Conservation (phyloP, 169 alveolate species). For the Plasmodium berghei region DNA sequence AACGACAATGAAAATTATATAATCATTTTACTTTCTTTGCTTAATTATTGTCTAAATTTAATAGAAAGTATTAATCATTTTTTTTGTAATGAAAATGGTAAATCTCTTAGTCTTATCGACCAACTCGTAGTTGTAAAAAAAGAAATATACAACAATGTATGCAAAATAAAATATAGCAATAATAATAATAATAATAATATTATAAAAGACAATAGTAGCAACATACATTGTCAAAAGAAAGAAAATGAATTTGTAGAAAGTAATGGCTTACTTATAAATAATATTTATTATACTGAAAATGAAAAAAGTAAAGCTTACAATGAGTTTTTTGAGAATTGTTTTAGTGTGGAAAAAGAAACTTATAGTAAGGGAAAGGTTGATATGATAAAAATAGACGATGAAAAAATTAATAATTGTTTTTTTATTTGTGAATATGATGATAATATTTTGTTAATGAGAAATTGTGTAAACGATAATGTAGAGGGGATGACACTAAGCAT, state of each 20-base stretch:
- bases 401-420: constrained; percentile 4
- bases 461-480: not conserved
- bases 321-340: constrained; percentile 10
- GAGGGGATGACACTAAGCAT: not conserved
- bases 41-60: constrained; percentile 16
- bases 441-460: constrained; percentile 20
- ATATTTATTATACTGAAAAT: constrained; percentile 2
- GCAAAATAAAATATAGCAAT: not conserved
- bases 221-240: not conserved
- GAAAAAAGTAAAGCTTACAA: not conserved
- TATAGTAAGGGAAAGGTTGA: not conserved
- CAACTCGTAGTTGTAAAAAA: constrained; percentile 20
- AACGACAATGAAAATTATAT: constrained; percentile 27
- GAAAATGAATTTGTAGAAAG: not conserved
- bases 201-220: not conserved
- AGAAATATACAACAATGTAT: not conserved
- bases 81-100: not conserved
- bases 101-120: not conserved
- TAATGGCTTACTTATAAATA: not conserved
- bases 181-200: not conserved
- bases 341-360: not conserved
- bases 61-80: not conserved
- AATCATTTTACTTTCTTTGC: not conserved
- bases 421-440: constrained; percentile 31
- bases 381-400: not conserved